A percentile compares a stretch with the other conserved stretches of the same genome.
phyloP scores from a whole-genome alignment of 805 yeast species.

The Candida ovalis region DNA sequence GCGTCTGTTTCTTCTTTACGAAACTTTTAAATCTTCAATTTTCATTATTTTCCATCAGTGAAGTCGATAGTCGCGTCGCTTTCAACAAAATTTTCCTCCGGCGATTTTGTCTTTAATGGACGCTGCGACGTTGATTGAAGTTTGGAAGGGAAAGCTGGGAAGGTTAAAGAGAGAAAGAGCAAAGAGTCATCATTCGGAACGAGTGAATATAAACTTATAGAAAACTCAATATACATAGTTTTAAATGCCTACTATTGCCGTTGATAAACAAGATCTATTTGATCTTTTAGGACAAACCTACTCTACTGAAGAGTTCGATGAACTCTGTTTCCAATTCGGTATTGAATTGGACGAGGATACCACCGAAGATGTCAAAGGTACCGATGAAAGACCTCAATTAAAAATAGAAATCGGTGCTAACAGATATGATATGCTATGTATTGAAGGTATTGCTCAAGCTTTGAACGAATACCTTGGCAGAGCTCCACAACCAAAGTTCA shows the following conservation, averaged over 20 bases:
- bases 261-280: slow-evolving; percentile 90
- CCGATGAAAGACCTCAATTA: slow-evolving; percentile 91
- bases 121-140: not conserved
- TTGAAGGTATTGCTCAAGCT: slow-evolving; percentile 96
- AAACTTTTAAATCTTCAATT: too few relatives aligned
- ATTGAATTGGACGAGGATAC: slow-evolving; percentile 97
- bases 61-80: too few relatives aligned
- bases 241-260: slow-evolving; percentile 92
- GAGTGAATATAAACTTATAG: too few relatives aligned
- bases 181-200: too few relatives aligned
- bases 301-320: slow-evolving; percentile 91
- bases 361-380: slow-evolving; percentile 64
- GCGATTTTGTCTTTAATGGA: not conserved
- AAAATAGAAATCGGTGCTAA: slow-evolving; percentile 98
- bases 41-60: too few relatives aligned
- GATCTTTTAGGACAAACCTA: slow-evolving; percentile 64
- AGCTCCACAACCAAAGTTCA: slow-evolving; percentile 60
- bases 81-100: not conserved
- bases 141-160: not conserved
- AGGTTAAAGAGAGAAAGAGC: too few relatives aligned
- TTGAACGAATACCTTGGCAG: slow-evolving; percentile 85
- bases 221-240: slow-evolving; percentile 7
- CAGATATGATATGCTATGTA: slow-evolving; percentile 96
- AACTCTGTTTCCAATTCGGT: slow-evolving; percentile 95
- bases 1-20: not conserved